Conservation (phyloP, 2,329 filamentous ascomycete genomes). For the Monilinia fructigena region DNA sequence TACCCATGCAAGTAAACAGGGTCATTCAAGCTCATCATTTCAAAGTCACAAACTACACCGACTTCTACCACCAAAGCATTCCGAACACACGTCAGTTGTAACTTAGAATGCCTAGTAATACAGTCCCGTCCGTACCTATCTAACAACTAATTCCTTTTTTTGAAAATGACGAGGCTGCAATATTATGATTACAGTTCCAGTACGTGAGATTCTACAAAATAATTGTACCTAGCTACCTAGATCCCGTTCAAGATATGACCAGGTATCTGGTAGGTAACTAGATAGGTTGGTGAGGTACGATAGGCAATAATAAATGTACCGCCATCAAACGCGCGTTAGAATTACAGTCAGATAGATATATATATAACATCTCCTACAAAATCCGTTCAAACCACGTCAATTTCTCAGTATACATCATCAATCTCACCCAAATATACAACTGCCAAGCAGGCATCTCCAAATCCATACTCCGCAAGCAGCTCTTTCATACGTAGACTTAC, state of each 20-base stretch:
- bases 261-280: background rate
- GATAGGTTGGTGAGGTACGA: background rate
- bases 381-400: background rate
- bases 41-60: constrained; percentile 8
- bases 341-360: background rate
- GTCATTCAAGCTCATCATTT: background rate
- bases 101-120: too few species aligned
- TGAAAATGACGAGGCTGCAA: constrained; percentile 5
- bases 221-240: too few species aligned
- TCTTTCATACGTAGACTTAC: background rate
- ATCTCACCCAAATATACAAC: too few species aligned
- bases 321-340: constrained; percentile 20
- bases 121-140: background rate
- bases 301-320: background rate
- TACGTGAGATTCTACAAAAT: background rate
- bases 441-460: constrained; percentile 11
- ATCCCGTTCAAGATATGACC: too few species aligned
- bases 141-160: background rate
- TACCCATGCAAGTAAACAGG: constrained; percentile 11
- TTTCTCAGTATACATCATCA: too few species aligned
- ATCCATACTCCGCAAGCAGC: too few species aligned
- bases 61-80: background rate
- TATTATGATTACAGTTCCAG: background rate
- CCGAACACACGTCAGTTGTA: background rate
- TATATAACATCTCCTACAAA: background rate